A percentile compares a stretch with the other conserved stretches of the same genome.
phyloP scores from a whole-genome alignment of 768 basidiomycete species.

The Lepiota venenata region DNA sequence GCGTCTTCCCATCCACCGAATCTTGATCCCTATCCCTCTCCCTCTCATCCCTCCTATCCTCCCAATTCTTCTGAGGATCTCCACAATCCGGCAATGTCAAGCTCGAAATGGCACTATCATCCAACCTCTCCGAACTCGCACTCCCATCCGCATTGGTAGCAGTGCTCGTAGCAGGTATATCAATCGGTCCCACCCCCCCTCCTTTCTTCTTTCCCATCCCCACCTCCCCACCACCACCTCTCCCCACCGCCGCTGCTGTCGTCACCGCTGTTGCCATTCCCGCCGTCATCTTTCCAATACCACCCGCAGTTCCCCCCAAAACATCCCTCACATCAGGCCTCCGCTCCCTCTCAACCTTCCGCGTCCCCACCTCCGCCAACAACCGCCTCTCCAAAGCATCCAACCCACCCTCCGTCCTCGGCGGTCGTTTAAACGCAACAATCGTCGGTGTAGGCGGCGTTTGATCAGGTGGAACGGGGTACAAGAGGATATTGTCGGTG shows the following conservation, averaged over 20 bases:
- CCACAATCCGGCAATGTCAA: constrained; percentile 36
- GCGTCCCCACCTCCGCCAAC: constrained; percentile 71
- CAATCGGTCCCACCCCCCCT: constrained; percentile 18
- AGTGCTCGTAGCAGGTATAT: constrained; percentile 10
- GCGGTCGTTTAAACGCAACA: constrained; percentile 28
- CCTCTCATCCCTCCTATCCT: constrained; percentile 18
- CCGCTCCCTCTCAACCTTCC: constrained; percentile 34
- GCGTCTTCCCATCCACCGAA: constrained; percentile 26
- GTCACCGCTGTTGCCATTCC: too few relatives aligned
- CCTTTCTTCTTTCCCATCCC: not conserved
- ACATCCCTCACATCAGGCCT: constrained; percentile 31
- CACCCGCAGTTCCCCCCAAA: not conserved
- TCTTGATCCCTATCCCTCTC: constrained; percentile 16
- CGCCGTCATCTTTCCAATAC: too few relatives aligned
- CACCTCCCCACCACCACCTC: too few relatives aligned
- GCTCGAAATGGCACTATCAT: constrained; percentile 56
- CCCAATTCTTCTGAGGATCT: constrained; percentile 3
- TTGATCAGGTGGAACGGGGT: constrained; percentile 18
- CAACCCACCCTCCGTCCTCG: constrained; percentile 50
- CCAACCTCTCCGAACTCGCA: constrained; percentile 31
- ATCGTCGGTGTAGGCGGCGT: constrained; percentile 49
- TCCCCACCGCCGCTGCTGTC: too few relatives aligned
- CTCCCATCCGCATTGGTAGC: not conserved
- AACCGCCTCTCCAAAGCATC: constrained; percentile 72
- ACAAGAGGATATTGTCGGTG: constrained; percentile 5